These are phyloP conservation scores for Akebia trifoliata DNA, from an alignment of 164 flowering plant species.

Conservation along the genomic window DNA sequence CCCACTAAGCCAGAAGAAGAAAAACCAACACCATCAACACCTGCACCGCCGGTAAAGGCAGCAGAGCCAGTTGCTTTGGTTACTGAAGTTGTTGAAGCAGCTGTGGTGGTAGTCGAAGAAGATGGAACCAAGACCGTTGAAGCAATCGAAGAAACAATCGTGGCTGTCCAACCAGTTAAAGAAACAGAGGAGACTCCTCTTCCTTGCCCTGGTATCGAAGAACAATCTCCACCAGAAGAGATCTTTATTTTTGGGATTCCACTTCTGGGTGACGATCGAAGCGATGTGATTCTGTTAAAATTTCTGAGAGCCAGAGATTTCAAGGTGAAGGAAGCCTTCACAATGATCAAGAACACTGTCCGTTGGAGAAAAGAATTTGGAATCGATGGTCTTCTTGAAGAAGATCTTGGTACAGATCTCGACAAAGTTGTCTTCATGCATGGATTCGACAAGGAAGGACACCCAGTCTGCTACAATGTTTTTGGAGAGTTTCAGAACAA, in stretches of 20 bases:
- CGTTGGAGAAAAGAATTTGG: conserved; percentile 76
- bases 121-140: conserved; percentile 70
- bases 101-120: conserved; percentile 38
- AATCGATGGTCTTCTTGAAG: conserved; percentile 59
- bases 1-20: too few relatives aligned
- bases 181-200: too few relatives aligned
- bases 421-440: conserved; percentile 77
- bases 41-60: too few relatives aligned
- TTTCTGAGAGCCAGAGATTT: conserved; percentile 89
- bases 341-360: conserved; percentile 73
- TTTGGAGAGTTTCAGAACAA: conserved; percentile 76
- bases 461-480: conserved; percentile 87
- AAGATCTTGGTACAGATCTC: conserved; percentile 52
- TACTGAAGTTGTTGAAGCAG: conserved; percentile 20
- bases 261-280: conserved; percentile 60
- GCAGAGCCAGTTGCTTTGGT: conserved; percentile 15
- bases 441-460: conserved; percentile 71
- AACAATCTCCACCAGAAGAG: conserved; percentile 79
- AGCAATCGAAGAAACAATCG: conserved; percentile 64
- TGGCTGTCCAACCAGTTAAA: too few relatives aligned
- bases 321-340: conserved; percentile 77
- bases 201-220: too few relatives aligned
- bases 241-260: conserved; percentile 74
- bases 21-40: conserved; percentile 12
- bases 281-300: conserved; percentile 72